phyloP scores from a whole-genome alignment of 805 yeast species.

The Hanseniaspora singularis region DNA sequence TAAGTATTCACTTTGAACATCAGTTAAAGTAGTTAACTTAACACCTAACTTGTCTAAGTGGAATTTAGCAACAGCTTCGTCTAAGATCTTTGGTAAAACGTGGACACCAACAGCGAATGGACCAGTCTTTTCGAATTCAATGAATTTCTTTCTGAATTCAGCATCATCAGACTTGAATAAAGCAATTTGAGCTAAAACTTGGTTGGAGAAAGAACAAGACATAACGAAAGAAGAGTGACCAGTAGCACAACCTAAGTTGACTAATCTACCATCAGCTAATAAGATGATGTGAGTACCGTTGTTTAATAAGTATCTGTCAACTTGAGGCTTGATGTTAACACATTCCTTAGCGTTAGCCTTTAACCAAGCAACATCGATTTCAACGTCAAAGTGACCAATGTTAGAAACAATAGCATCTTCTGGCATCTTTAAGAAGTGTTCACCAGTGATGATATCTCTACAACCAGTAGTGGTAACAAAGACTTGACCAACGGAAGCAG shows the following conservation, averaged over 20 bases:
- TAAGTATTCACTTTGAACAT: constrained; percentile 85
- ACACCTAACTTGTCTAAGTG: constrained; percentile 93
- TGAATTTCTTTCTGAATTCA: constrained; percentile 64
- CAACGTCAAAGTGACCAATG: constrained; percentile 99
- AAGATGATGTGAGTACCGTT: constrained; percentile 88
- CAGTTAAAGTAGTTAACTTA: constrained; percentile 61
- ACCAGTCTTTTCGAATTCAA: constrained; percentile 88
- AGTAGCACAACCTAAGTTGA: constrained; percentile 98
- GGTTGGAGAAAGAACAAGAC: constrained; percentile 99
- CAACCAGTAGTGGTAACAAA: constrained; percentile 99
- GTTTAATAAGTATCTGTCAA: constrained; percentile 86
- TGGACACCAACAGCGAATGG: constrained; percentile 87
- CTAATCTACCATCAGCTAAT: constrained; percentile 98
- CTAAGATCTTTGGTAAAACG: constrained; percentile 93
- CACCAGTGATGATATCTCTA: constrained; percentile 90
- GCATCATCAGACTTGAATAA: constrained; percentile 78
- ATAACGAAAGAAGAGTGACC: constrained; percentile 98
- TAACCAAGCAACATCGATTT: constrained; percentile 98
- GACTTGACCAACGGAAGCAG: constrained; percentile 85
- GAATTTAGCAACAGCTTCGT: constrained; percentile 95
- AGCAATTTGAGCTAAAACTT: constrained; percentile 97
- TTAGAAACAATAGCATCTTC: constrained; percentile 98
- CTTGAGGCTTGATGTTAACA: constrained; percentile 98
- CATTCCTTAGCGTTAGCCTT: constrained; percentile 85
- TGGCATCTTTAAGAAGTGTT: constrained; percentile 85